Conservation (phyloP, 2,329 filamentous ascomycete genomes). For the Cytospora piceicola region DNA sequence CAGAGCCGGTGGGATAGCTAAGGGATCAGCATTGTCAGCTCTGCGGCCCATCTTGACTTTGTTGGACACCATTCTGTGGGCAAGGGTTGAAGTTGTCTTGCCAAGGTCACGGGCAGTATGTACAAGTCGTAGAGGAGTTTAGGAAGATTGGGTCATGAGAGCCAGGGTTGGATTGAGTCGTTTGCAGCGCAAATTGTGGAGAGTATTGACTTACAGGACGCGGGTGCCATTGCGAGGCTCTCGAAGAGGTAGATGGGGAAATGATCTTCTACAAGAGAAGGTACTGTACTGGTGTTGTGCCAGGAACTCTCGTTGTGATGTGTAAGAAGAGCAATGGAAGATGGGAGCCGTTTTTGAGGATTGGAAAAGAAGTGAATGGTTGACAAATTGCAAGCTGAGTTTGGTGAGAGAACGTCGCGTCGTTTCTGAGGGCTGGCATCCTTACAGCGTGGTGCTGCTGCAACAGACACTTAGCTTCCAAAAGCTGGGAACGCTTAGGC, state of each 20-base stretch:
- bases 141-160: slow-evolving; percentile 19
- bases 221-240: slow-evolving; percentile 26
- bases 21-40: slow-evolving; percentile 41
- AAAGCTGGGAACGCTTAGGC: slow-evolving; percentile 1
- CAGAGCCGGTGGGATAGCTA: slow-evolving; percentile 60
- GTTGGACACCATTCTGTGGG: slow-evolving; percentile 24
- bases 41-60: slow-evolving; percentile 34
- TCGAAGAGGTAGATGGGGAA: slow-evolving; percentile 2
- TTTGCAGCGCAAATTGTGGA: slow-evolving; percentile 30
- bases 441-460: neutral
- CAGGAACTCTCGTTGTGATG: neutral
- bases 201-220: slow-evolving; percentile 28
- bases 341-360: neutral
- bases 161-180: slow-evolving; percentile 22
- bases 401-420: neutral
- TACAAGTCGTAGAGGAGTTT: slow-evolving; percentile 17
- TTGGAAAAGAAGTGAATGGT: neutral
- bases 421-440: neutral
- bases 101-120: slow-evolving; percentile 3
- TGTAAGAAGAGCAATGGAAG: neutral
- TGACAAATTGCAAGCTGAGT: neutral
- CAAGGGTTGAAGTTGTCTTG: slow-evolving; percentile 4
- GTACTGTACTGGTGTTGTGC: neutral
- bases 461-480: neutral
- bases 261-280: neutral